Evolutionary conservation across 1,284 basidiomycete genomes (phyloP).

Genomic region (Ceratobasidium sp.): DNA sequence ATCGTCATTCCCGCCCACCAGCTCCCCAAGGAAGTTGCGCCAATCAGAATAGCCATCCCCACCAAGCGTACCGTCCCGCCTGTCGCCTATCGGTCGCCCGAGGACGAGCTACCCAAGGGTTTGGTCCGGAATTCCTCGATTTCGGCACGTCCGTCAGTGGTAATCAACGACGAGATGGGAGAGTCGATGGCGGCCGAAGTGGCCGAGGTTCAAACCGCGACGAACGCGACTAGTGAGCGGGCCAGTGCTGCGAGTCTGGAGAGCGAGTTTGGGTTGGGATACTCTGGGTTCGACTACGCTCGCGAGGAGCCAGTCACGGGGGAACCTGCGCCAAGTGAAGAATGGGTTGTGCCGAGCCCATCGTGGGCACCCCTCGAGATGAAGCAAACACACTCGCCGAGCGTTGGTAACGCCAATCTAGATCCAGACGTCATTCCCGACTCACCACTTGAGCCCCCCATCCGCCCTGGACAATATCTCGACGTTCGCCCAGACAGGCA

Average conservation of each 20-base stretch:
- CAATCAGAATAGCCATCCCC: neutral
- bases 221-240: neutral
- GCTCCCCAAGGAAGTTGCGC: slow-evolving; percentile 16
- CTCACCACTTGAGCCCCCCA: neutral
- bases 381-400: slow-evolving; percentile 3
- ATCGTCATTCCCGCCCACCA: slow-evolving; percentile 13
- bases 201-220: neutral
- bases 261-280: slow-evolving; percentile 25
- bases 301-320: neutral
- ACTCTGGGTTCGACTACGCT: slow-evolving; percentile 10
- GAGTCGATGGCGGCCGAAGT: neutral
- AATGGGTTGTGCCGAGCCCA: slow-evolving; percentile 24
- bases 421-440: neutral
- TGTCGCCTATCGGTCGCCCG: neutral
- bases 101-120: neutral
- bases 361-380: slow-evolving; percentile 29
- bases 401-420: too few species aligned
- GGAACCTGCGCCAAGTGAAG: neutral
- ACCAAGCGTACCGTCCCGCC: neutral
- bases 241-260: neutral
- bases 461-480: neutral
- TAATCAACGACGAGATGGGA: neutral
- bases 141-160: neutral
- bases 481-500: slow-evolving; percentile 15
- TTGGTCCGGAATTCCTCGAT: neutral